Base-by-base conservation (phyloP, 495 filamentous ascomycete genomes). In the Neurospora sublineolata region DNA sequence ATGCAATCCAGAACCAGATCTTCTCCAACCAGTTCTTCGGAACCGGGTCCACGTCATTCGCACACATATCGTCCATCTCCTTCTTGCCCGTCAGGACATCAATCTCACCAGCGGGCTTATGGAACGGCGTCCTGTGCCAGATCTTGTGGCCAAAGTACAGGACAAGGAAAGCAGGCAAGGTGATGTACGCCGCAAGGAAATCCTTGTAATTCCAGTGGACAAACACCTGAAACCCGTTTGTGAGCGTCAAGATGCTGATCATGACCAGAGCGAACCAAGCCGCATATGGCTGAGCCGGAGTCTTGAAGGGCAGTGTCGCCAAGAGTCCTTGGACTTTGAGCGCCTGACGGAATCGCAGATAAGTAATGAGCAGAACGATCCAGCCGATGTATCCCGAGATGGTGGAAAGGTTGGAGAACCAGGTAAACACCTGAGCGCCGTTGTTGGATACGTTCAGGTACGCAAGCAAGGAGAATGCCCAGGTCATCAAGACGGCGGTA, bases 371-470 rank as follows among this genome's bases (percentile, higher is more conserved):
- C 68, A 86, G 79, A 39, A 84, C 80, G 72, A 86, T 83, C 83
- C 83, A 85, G n/a, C 78, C 84, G 69, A 86, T 78, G 76, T 79
- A 85, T 3, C 84, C 83, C 1, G 81, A 83, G 70, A 86, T 85
- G 69, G 83, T 86, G 6, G 78, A 82, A 69, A 86, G 78, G 77
- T 84, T 86, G 58, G 78, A 78, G 75, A 86, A 87, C 89, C 89
- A 92, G 40, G 77, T 79, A 76, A 91, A 92, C 5, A 89, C 87
- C 14, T 79, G 79, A 4, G 84, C 84, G 52, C 84, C 86, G 36
- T 84, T 84, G 69, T 84, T 85, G 41, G 80, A 84, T 8, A 84
- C 85, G 69, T 87, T 87, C 74, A 92, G 84, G 84, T 88, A 92
- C 4, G 89, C 87, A 30, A 92, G 82, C 58, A 88, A 82, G 16